Evolutionary conservation across 2,329 filamentous ascomycete species (phyloP).

Genomic region (Leptographium radiaticola): DNA sequence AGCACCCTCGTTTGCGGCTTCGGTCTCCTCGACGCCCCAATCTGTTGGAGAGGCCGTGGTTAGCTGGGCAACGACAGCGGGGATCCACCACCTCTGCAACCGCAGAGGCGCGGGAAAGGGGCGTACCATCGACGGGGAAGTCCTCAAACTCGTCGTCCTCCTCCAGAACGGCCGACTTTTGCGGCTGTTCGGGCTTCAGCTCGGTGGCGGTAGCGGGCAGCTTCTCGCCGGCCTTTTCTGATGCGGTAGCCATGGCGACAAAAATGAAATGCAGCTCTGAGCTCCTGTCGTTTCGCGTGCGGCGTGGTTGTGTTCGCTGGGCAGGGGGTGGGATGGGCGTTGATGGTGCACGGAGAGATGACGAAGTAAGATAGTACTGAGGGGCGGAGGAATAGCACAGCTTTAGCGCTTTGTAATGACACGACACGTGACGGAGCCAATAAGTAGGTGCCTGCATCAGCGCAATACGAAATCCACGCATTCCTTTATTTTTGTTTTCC

Average conservation of each 20-base stretch:
- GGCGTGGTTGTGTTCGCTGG: too few relatives aligned
- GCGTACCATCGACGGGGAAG: constrained; percentile 83
- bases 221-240: constrained; percentile 23
- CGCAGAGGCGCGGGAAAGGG: too few relatives aligned
- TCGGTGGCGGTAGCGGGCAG: constrained; percentile 34
- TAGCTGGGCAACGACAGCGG: not conserved
- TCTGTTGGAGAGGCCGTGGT: constrained; percentile 36
- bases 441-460: too few relatives aligned
- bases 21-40: constrained; percentile 85
- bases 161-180: constrained; percentile 52
- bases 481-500: not conserved
- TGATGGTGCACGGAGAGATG: too few relatives aligned
- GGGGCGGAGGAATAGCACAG: too few relatives aligned
- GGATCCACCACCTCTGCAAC: constrained; percentile 11
- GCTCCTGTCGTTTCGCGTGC: too few relatives aligned
- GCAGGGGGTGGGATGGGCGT: too few relatives aligned
- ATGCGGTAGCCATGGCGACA: constrained; percentile 19
- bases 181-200: constrained; percentile 37
- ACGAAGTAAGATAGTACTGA: too few relatives aligned
- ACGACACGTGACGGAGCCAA: too few relatives aligned
- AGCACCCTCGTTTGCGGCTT: constrained; percentile 52
- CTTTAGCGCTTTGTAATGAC: too few relatives aligned
- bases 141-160: constrained; percentile 99
- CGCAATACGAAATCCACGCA: too few relatives aligned
- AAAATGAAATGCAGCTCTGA: too few relatives aligned